Percentiles rank a stretch among this genome's conserved stretches.
phyloP scores from a whole-genome alignment of 1,139 yeast genomes.

The Hemisphaericaspora subhashii region DNA sequence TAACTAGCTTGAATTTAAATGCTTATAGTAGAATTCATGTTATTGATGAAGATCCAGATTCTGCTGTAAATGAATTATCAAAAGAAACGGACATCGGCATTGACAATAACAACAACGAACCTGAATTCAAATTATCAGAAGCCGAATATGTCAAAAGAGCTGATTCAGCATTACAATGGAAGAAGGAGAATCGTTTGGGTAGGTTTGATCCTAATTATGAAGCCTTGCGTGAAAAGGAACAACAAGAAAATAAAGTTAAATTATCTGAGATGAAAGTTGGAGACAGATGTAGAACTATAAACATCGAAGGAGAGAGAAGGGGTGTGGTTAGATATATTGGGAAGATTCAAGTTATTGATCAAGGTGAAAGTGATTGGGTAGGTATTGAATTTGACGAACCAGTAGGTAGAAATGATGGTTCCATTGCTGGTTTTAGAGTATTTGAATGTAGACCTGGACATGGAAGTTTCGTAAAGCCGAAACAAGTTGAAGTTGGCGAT shows the following conservation, averaged over 20 bases:
- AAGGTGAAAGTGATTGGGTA: conserved; percentile 44
- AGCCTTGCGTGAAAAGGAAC: conserved; percentile 19
- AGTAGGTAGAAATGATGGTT: conserved; percentile 46
- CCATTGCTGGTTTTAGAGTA: conserved; percentile 30
- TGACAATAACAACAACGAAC: conserved; percentile 35
- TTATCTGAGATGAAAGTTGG: conserved; percentile 29
- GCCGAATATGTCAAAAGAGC: conserved; percentile 62
- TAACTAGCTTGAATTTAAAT: conserved; percentile 26
- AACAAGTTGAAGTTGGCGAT: conserved; percentile 52
- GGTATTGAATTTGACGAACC: conserved; percentile 54
- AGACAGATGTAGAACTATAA: conserved; percentile 42
- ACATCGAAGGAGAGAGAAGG: conserved; percentile 54
- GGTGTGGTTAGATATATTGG: conserved; percentile 76
- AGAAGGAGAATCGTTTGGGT: conserved; percentile 64
- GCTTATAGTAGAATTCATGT: conserved; percentile 53
- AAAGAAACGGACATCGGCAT: conserved; percentile 26
- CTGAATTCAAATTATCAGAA: conserved; percentile 56
- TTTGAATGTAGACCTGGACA: conserved; percentile 41
- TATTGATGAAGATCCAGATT: conserved; percentile 51
- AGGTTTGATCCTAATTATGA: conserved; percentile 61
- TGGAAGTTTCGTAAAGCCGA: conserved; percentile 54
- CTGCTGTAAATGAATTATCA: conserved; percentile 41
- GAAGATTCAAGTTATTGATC: conserved; percentile 56
- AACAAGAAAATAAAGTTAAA: conserved; percentile 19
- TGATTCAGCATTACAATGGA: conserved; percentile 77